Evolutionary conservation across 2,329 filamentous ascomycete species (phyloP).

Genomic region (Massarina eburnea): DNA sequence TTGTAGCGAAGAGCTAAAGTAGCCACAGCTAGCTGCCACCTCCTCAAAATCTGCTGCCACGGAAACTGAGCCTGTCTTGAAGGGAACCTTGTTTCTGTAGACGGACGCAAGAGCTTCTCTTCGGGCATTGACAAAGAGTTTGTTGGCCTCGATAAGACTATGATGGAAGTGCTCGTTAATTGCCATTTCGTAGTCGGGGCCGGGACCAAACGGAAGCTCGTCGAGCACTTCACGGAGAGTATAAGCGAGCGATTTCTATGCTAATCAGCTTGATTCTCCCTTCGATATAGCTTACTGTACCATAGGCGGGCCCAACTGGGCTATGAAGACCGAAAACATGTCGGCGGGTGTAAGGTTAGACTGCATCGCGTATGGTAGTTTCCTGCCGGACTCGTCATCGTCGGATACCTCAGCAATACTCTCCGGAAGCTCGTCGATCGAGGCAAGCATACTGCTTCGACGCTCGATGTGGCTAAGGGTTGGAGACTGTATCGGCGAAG

Average conservation of each 20-base stretch:
- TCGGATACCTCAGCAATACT: conserved; percentile 35
- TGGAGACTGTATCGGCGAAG: conserved; percentile 31
- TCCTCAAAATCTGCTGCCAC: conserved; percentile 94
- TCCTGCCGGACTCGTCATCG: conserved; percentile 26
- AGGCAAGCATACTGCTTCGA: conserved; percentile 42
- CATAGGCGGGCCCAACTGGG: conserved; percentile 87
- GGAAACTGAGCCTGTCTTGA: conserved; percentile 67
- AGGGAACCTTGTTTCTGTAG: conserved; percentile 77
- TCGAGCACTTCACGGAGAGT: conserved; percentile 87
- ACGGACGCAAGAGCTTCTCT: conserved; percentile 75
- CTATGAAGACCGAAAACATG: conserved; percentile 90
- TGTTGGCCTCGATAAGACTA: conserved; percentile 78
- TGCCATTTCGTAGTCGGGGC: conserved; percentile 67
- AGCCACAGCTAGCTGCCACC: conserved; percentile 94
- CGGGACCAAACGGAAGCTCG: conserved; percentile 77
- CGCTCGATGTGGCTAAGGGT: conserved; percentile 34
- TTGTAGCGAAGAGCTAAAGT: conserved; percentile 90
- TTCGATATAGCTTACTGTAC: conserved; percentile 33
- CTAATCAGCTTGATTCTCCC: conserved; percentile 19
- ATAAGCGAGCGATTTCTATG: conserved; percentile 81
- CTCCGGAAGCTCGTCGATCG: conserved; percentile 46
- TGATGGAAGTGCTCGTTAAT: conserved; percentile 78
- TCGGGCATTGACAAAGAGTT: conserved; percentile 75
- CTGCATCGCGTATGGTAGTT: conserved; percentile 28
- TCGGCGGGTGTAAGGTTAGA: conserved; percentile 64